A percentile compares a stretch with the other conserved stretches of the same genome.
Evolutionary conservation across 192 early-diverging fungal genomes (phyloP).

Genomic region (Gryganskiella cystojenkinii): DNA sequence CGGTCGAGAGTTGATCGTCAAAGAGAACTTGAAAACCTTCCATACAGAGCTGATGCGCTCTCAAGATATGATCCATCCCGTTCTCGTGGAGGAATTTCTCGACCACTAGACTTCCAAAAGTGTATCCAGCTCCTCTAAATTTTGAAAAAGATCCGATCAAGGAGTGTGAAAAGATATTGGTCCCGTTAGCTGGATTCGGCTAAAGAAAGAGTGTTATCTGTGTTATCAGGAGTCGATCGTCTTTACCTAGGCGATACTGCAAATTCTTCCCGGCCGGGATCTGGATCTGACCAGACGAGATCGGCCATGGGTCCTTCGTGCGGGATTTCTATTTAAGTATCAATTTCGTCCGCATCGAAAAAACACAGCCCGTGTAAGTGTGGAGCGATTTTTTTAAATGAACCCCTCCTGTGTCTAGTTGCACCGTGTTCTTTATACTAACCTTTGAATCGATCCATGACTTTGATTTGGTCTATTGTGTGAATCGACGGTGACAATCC

Average conservation of each 20-base stretch:
- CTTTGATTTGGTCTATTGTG: conserved; percentile 86
- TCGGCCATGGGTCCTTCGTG: conserved; percentile 96
- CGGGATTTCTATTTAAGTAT: conserved; percentile 78
- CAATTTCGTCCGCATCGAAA: background rate
- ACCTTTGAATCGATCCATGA: conserved; percentile 88
- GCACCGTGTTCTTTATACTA: background rate
- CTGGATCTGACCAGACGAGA: conserved; percentile 93
- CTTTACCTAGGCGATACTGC: conserved; percentile 77
- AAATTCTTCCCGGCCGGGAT: conserved; percentile 81
- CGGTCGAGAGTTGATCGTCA: conserved; percentile 86
- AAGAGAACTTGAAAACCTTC: conserved; percentile 84
- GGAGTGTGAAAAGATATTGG: too few species aligned
- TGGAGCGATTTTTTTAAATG: too few species aligned
- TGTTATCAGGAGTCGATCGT: background rate
- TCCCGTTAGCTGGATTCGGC: background rate
- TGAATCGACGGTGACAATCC: conserved; percentile 86
- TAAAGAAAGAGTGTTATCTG: background rate
- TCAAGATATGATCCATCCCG: conserved; percentile 80
- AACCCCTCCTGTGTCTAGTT: too few species aligned
- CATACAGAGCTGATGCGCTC: conserved; percentile 92
- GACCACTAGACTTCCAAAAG: conserved; percentile 85
- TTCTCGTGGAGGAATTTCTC: conserved; percentile 84
- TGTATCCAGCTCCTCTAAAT: conserved; percentile 86
- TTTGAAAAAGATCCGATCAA: background rate
- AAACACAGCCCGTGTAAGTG: too few species aligned